A percentile compares a stretch with the other conserved stretches of the same genome.
Conservation (phyloP, 73 alveolate genomes). For the Effrenium voratum region DNA sequence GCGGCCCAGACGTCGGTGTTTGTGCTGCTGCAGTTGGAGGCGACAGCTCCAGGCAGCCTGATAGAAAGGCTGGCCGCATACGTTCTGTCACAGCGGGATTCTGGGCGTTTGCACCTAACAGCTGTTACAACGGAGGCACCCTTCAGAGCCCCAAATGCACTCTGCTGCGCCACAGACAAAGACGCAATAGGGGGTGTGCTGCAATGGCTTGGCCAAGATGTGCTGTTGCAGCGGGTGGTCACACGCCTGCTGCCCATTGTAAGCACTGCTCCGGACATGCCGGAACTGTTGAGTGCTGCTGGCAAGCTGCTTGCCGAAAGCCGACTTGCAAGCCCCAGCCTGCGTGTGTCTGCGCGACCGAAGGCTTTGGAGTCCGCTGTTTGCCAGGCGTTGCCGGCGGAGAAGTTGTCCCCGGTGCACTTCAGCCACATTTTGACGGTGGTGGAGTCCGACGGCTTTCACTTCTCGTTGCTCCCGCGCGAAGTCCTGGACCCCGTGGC, state of each 20-base stretch:
- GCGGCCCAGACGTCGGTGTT: neutral
- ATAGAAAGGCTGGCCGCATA: conserved; percentile 19
- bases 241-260: conserved; percentile 38
- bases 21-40: conserved; percentile 37
- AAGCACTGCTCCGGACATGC: neutral
- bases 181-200: neutral
- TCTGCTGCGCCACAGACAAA: neutral
- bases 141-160: neutral
- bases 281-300: neutral
- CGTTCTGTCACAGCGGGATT: neutral
- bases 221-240: conserved; percentile 44
- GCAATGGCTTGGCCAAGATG: neutral
- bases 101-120: neutral
- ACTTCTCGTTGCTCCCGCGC: conserved; percentile 21
- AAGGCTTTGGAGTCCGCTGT: neutral
- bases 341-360: conserved; percentile 43
- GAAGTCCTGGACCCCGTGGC: conserved; percentile 33
- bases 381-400: conserved; percentile 10
- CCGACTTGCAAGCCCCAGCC: neutral
- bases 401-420: neutral
- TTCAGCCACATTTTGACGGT: conserved; percentile 46
- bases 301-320: neutral
- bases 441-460: neutral
- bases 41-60: conserved; percentile 31
- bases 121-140: conserved; percentile 17